Evolutionary conservation across 352 stramenopile genomes (phyloP), one percentile per base, ranked within the genome.

Genomic region (Globisporangium megalacanthum): DNA sequence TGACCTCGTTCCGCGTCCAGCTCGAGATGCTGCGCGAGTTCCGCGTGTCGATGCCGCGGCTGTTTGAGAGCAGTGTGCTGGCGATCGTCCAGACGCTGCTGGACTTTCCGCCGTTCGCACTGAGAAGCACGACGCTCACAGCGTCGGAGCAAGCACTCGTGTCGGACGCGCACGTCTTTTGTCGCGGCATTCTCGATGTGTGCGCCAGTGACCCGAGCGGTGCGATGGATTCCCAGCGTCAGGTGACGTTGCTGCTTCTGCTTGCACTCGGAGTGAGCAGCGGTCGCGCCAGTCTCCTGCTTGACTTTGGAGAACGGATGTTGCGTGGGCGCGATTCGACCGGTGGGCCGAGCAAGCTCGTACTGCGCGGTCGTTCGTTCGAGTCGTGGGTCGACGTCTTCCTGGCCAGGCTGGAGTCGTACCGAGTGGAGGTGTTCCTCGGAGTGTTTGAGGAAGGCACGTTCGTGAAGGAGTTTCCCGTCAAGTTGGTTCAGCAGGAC

Each of bases 1-100:
- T 88, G 4, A 59, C 60, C 0, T 85, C 73, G 29, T 67, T 89
- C n/a, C 76, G 78, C 8, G 61, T 91, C 49, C 80, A 91, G 52
- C 64, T 91, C 31, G 72, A 86, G 49, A 86, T 89, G 72, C 60
- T 91, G 41, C 76, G 68, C 1, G 74, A 79, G 36, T 87, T 88
- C 29, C 75, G 75, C 6, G 52, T 48, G 4, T 45, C 64, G 9
- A 75, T 61, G 54, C 68, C 78, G 31, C 60, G 45, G 7, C 35
- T 89, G 7, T 91, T 88, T 56, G 73, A 85, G 47, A 77, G 72
- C 17, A 72, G 76, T 4, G 53, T 72, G 25, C 60, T 85, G 41
- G 50, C 75, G 5, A 63, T 89, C 7, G 68, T 89, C 17, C 53
- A 81, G 31, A 87, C 80, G 1, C 48, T 87, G 19, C 22, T 86